Evolutionary conservation across 768 basidiomycete species (phyloP), one percentile per base, ranked within the genome.

Genomic region (Termitomyces sp.): DNA sequence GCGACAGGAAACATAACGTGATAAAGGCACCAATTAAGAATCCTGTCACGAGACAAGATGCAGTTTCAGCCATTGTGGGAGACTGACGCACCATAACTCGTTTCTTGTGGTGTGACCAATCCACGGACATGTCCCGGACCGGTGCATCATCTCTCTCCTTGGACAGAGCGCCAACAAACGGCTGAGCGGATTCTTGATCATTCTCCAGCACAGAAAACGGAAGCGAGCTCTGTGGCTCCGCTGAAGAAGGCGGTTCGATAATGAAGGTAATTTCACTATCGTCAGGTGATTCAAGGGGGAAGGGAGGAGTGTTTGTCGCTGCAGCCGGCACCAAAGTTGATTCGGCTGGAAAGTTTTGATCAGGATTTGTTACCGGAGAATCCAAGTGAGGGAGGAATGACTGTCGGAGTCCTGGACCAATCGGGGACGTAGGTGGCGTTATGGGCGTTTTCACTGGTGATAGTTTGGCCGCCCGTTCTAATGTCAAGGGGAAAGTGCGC

Each of bases 21-120:
- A 84, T 73, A 63, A 83, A 80, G 27, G 83, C 77, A 45, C 84
- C 84, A 48, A 84, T 70, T 51, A 88, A 72, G 64, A 88, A 82
- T 39, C 86, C 87, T 22, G 85, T 74, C 27, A 76, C 73, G 18
- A 77, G 59, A 57, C 72, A 74, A 12, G 74, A 74, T 4, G 76
- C 72, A 5, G 72, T 74, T 44, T 77, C 76, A 6, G 66, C 62
- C 20, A 72, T 64, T 22, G 59, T 64, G 6, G 66, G 60, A 20
- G 70, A 56, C 9, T 65, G 55, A 56, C 48, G 54, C 45, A 4
- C 55, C 45, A 3, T 51, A 50, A 39, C 59, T 54, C 8, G 63
- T 63, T 9, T 61, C 62, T 33, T 62, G 60, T 15, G 54, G 31
- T 24, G 18, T 27, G 39, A 48, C 30, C 22, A 42, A 41, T 36